A percentile compares a stretch with the other conserved stretches of the same genome.
Evolutionary conservation across 805 yeast genomes (phyloP).

Genomic region (Pichia pseudocactophila): DNA sequence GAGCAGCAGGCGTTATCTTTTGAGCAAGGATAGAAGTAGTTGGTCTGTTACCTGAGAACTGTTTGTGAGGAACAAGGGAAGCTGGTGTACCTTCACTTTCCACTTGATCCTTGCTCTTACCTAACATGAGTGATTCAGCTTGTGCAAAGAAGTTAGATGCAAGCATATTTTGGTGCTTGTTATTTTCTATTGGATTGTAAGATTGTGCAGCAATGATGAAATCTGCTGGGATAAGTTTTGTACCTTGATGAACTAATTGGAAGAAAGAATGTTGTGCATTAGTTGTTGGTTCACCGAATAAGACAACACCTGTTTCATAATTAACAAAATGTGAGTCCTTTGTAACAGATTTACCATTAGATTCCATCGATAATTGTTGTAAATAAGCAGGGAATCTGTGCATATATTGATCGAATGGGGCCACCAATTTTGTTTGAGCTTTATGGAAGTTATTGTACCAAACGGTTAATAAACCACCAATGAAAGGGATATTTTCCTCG

Average conservation of each 20-base stretch:
- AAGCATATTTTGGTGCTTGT: conserved; percentile 93
- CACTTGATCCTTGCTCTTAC: conserved; percentile 79
- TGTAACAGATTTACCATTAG: conserved; percentile 96
- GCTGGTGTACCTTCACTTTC: conserved; percentile 80
- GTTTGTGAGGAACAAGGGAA: conserved; percentile 86
- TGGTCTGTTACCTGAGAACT: conserved; percentile 97
- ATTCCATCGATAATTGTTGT: conserved; percentile 98
- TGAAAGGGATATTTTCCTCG: conserved; percentile 82
- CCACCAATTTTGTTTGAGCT: conserved; percentile 96
- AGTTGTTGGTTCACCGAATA: conserved; percentile 98
- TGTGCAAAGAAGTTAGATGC: conserved; percentile 99
- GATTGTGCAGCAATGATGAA: conserved; percentile 95
- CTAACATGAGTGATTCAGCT: conserved; percentile 95
- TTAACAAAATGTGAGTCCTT: conserved; percentile 84
- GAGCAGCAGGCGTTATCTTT: conserved; percentile 90
- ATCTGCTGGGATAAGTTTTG: conserved; percentile 94
- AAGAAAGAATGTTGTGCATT: conserved; percentile 99
- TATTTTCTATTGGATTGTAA: conserved; percentile 92
- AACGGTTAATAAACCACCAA: conserved; percentile 89
- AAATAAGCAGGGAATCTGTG: conserved; percentile 99
- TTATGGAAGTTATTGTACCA: conserved; percentile 99
- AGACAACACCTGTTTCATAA: conserved; percentile 92
- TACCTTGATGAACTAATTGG: conserved; percentile 99
- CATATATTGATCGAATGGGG: conserved; percentile 97
- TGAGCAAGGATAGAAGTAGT: conserved; percentile 95